A percentile compares a stretch with the other conserved stretches of the same genome.
Evolutionary conservation across 148 eudicot species (phyloP).

Genomic region (Amaranthus palmeri): DNA sequence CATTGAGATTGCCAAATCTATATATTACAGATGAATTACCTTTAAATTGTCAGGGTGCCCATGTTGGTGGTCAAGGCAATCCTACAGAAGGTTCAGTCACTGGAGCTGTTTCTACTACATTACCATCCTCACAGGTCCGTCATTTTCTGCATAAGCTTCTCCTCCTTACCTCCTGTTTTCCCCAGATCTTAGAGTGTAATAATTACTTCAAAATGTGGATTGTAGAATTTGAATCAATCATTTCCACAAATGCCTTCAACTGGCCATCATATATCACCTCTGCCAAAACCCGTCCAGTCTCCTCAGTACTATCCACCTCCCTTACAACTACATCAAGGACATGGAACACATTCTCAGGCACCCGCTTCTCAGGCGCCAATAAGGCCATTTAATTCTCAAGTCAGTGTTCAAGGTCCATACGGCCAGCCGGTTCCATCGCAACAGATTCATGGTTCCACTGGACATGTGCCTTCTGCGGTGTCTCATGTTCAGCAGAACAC

Average conservation of each 20-base stretch:
- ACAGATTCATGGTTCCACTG: constrained; percentile 33
- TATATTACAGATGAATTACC: too few species aligned
- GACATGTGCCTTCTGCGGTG: constrained; percentile 40
- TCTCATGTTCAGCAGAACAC: constrained; percentile 42
- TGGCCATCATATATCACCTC: constrained; percentile 50
- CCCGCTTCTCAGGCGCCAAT: constrained; percentile 34
- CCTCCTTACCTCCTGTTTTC: background rate
- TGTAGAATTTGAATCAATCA: constrained; percentile 42
- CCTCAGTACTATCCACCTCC: constrained; percentile 51
- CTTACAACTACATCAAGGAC: constrained; percentile 40
- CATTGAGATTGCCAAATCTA: too few species aligned
- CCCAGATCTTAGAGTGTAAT: background rate
- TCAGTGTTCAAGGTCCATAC: constrained; percentile 38
- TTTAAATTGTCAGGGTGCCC: constrained; percentile 39
- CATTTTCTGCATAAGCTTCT: background rate
- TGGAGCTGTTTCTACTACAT: constrained; percentile 42
- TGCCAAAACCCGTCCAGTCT: constrained; percentile 54
- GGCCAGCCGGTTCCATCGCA: constrained; percentile 46
- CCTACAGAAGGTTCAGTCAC: constrained; percentile 38
- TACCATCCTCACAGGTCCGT: constrained; percentile 43
- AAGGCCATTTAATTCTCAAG: constrained; percentile 42
- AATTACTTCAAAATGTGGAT: background rate
- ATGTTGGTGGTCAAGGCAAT: constrained; percentile 40
- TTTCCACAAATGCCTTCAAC: constrained; percentile 33
- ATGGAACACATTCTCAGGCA: constrained; percentile 38